phyloP scores from a whole-genome alignment of 495 filamentous ascomycete species.

The Haplographium delicatum region DNA sequence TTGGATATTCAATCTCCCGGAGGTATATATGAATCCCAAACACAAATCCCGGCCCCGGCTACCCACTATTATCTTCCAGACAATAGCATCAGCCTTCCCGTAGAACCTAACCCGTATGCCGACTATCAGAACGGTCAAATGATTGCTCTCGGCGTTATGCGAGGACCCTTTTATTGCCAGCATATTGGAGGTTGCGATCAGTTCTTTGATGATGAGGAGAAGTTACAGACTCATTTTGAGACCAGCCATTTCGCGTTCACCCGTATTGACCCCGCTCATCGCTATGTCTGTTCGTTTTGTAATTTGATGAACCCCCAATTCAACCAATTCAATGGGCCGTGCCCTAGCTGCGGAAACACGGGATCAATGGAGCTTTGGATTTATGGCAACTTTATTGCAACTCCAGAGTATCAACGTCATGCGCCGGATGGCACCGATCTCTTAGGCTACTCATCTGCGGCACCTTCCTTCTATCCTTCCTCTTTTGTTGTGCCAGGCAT shows the following conservation, averaged over 20 bases:
- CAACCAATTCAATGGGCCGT: not conserved
- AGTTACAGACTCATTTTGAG: conserved; percentile 23
- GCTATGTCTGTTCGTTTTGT: conserved; percentile 16
- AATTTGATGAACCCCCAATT: not conserved
- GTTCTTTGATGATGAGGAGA: conserved; percentile 6
- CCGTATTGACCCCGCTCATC: conserved; percentile 19
- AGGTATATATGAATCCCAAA: conserved; percentile 2
- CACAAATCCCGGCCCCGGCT: conserved; percentile 1
- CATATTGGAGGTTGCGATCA: conserved; percentile 14
- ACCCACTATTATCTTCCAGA: not conserved
- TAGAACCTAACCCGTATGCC: conserved; percentile 8
- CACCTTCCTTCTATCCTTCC: not conserved
- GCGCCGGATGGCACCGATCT: conserved; percentile 13
- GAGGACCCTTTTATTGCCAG: conserved; percentile 11
- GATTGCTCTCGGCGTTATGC: conserved; percentile 14
- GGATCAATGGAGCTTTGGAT: conserved; percentile 19
- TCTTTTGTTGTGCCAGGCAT: not conserved
- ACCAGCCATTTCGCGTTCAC: conserved; percentile 16
- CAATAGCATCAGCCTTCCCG: not conserved
- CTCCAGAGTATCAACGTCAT: conserved; percentile 3
- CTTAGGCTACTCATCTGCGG: not conserved
- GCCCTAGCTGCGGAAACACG: conserved; percentile 5
- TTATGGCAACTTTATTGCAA: conserved; percentile 20
- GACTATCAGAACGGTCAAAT: conserved; percentile 13
- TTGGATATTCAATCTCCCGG: conserved; percentile 11